phyloP scores from a whole-genome alignment of 2,329 filamentous ascomycete genomes.

The Colletotrichum agaves region DNA sequence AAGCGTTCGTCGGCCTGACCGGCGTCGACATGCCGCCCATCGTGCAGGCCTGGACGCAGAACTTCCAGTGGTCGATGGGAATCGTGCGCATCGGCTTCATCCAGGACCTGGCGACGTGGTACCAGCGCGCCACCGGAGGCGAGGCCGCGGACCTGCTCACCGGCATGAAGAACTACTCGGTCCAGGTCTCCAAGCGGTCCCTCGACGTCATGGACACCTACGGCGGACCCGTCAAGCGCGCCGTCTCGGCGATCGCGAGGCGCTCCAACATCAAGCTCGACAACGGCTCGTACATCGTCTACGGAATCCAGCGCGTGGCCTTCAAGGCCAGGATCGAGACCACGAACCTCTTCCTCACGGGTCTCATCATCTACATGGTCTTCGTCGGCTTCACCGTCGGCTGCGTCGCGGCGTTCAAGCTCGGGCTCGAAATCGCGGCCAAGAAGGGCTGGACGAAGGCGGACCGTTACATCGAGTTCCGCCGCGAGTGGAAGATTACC shows the following conservation, averaged over 20 bases:
- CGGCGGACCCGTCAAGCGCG: constrained; percentile 57
- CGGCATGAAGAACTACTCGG: constrained; percentile 77
- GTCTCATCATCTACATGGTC: constrained; percentile 87
- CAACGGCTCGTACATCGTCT: constrained; percentile 71
- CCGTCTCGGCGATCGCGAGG: constrained; percentile 58
- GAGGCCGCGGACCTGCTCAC: constrained; percentile 83
- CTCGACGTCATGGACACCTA: constrained; percentile 48
- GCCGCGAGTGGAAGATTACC: constrained; percentile 92
- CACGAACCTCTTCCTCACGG: constrained; percentile 94
- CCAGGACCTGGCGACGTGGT: constrained; percentile 92
- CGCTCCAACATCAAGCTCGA: constrained; percentile 64
- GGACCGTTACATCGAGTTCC: constrained; percentile 92
- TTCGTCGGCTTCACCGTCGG: constrained; percentile 81
- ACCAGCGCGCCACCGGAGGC: constrained; percentile 91
- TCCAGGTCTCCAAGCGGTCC: constrained; percentile 78
- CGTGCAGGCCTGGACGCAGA: constrained; percentile 92
- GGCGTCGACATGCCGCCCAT: constrained; percentile 86
- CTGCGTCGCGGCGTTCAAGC: constrained; percentile 82
- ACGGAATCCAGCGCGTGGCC: constrained; percentile 88
- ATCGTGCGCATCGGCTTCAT: constrained; percentile 88
- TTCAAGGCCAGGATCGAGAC: constrained; percentile 87
- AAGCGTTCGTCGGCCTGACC: constrained; percentile 90
- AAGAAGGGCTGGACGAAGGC: constrained; percentile 81
- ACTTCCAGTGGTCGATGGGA: constrained; percentile 98
- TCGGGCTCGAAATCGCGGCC: constrained; percentile 78